Conservation (phyloP, 2,329 filamentous ascomycete genomes). For the Fusarium xyrophilum region DNA sequence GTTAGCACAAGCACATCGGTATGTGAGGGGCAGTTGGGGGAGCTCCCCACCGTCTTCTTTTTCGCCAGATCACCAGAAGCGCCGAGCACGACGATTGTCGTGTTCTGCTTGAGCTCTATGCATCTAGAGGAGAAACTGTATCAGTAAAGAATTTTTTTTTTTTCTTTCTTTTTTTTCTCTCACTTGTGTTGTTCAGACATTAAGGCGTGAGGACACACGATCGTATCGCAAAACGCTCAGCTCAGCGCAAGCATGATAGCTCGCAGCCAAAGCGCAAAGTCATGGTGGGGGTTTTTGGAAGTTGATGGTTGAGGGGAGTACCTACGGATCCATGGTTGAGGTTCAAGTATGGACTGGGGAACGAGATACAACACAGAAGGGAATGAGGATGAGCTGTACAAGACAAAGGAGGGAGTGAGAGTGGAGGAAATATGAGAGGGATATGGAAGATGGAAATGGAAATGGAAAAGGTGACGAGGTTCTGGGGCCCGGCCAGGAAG, state of each 20-base stretch:
- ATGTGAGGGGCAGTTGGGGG: slow-evolving; percentile 20
- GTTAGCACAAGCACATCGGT: slow-evolving; percentile 31
- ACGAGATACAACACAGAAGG: slow-evolving; percentile 8
- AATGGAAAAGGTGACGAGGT: slow-evolving; percentile 35
- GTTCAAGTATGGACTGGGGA: slow-evolving; percentile 21
- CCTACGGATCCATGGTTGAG: slow-evolving; percentile 41
- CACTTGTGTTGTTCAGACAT: not conserved
- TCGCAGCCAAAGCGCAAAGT: slow-evolving; percentile 13
- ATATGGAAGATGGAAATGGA: slow-evolving; percentile 27
- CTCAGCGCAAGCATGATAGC: slow-evolving; percentile 31
- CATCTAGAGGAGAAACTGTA: slow-evolving; percentile 48
- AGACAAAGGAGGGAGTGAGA: slow-evolving; percentile 19
- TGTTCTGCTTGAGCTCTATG: slow-evolving; percentile 98
- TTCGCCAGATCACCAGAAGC: slow-evolving; percentile 98
- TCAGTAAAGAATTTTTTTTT: slow-evolving; percentile 19
- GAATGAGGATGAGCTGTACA: not conserved
- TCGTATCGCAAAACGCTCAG: slow-evolving; percentile 29
- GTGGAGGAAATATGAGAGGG: slow-evolving; percentile 17
- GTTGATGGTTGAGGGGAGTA: slow-evolving; percentile 25
- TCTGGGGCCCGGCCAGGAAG: slow-evolving; percentile 30
- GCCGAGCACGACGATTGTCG: slow-evolving; percentile 92
- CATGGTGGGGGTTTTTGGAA: slow-evolving; percentile 39
- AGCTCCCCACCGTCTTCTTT: slow-evolving; percentile 89
- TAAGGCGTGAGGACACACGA: not conserved
- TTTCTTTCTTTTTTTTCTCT: slow-evolving; percentile 3